phyloP scores from a whole-genome alignment of 371 early-diverging fungal species.

The Choanephora cucurbitarum region DNA sequence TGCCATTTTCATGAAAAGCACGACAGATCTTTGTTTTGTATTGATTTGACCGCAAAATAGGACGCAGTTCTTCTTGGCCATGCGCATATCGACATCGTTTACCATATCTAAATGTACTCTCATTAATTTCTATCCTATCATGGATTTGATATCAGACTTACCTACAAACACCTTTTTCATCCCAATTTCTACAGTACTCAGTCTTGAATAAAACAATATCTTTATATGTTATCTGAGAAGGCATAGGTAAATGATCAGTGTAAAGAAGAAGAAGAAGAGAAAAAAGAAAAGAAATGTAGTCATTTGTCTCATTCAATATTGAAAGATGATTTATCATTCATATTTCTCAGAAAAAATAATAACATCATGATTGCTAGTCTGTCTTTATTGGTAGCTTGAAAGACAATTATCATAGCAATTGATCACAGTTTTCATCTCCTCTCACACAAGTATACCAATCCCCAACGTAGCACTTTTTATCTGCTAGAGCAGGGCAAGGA shows the following conservation, averaged over 20 bases:
- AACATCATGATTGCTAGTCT: neutral
- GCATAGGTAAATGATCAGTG: slow-evolving; percentile 2
- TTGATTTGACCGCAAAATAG: slow-evolving; percentile 83
- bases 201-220: slow-evolving; percentile 86
- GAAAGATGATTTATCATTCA: slow-evolving; percentile 2
- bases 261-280: neutral
- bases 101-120: slow-evolving; percentile 61
- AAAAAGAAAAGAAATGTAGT: neutral
- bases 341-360: too few species aligned
- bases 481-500: slow-evolving; percentile 18
- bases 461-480: slow-evolving; percentile 21
- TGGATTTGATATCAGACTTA: slow-evolving; percentile 16
- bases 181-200: slow-evolving; percentile 86
- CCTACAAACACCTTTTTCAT: slow-evolving; percentile 81
- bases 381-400: neutral
- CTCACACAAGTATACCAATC: slow-evolving; percentile 31
- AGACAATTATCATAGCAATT: neutral
- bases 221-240: slow-evolving; percentile 34
- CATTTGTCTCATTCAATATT: neutral
- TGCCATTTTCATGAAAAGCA: slow-evolving; percentile 82
- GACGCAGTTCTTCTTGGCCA: slow-evolving; percentile 70
- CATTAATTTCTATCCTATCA: neutral
- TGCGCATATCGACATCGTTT: slow-evolving; percentile 96
- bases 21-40: slow-evolving; percentile 90
- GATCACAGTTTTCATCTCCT: slow-evolving; percentile 17